These are phyloP conservation scores for Umbelopsis ramanniana DNA, from an alignment of 192 early-diverging fungal species.

Conservation along the genomic window DNA sequence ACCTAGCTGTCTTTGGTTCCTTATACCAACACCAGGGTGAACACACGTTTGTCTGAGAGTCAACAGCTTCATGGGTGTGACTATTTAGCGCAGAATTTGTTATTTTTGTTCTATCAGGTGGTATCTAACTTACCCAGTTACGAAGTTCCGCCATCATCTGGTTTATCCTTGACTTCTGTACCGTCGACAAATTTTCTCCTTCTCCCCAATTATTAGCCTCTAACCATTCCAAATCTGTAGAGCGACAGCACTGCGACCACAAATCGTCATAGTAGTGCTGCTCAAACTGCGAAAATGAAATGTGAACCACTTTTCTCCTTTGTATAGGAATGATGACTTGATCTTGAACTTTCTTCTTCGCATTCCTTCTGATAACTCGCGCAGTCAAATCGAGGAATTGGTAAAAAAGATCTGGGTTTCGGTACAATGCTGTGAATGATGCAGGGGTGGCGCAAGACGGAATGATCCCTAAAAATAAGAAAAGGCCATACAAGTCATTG, in stretches of 20 bases:
- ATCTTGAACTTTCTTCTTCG: slow-evolving; percentile 52
- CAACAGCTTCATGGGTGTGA: slow-evolving; percentile 58
- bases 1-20: slow-evolving; percentile 2
- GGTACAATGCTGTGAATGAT: slow-evolving; percentile 26
- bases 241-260: slow-evolving; percentile 47
- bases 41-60: slow-evolving; percentile 44
- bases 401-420: slow-evolving; percentile 25
- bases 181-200: background rate
- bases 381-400: slow-evolving; percentile 36
- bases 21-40: slow-evolving; percentile 20
- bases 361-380: slow-evolving; percentile 59
- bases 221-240: slow-evolving; percentile 37
- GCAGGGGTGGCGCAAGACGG: slow-evolving; percentile 38
- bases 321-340: slow-evolving; percentile 65
- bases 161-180: slow-evolving; percentile 21
- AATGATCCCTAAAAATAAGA: slow-evolving; percentile 50
- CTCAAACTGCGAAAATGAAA: slow-evolving; percentile 61
- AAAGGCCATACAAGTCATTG: slow-evolving; percentile 58
- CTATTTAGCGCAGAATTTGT: slow-evolving; percentile 36
- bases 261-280: slow-evolving; percentile 62
- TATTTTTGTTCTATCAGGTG: background rate
- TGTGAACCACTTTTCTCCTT: slow-evolving; percentile 43
- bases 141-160: slow-evolving; percentile 31
- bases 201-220: slow-evolving; percentile 26
- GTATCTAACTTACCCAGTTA: slow-evolving; percentile 51